Conservation (phyloP, 2,329 filamentous ascomycete genomes). For the Cladophialophora carrionii region DNA sequence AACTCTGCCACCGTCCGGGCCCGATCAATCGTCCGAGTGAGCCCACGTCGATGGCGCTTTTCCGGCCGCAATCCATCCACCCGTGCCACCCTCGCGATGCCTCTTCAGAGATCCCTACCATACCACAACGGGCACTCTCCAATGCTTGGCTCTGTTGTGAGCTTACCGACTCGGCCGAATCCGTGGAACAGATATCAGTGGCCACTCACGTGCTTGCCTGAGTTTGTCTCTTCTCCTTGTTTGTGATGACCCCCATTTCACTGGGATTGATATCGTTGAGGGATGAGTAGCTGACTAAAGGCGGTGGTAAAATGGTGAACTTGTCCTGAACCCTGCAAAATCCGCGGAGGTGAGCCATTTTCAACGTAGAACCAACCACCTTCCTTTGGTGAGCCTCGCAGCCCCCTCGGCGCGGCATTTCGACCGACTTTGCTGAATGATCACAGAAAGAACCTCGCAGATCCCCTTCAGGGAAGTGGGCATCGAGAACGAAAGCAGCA, state of each 20-base stretch:
- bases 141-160: neutral
- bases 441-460: slow-evolving; percentile 18
- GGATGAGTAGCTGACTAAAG: slow-evolving; percentile 10
- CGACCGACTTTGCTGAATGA: neutral
- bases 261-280: neutral
- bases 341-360: slow-evolving; percentile 10
- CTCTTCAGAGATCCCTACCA: neutral
- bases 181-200: neutral
- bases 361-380: neutral
- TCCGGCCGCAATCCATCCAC: neutral
- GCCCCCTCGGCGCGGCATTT: neutral
- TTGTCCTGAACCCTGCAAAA: neutral
- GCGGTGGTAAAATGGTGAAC: neutral
- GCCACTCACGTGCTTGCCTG: slow-evolving; percentile 11
- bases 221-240: neutral
- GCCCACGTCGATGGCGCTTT: slow-evolving; percentile 5
- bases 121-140: slow-evolving; percentile 1
- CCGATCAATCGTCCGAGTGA: slow-evolving; percentile 19
- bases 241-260: neutral
- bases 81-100: neutral
- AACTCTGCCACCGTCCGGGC: slow-evolving; percentile 8
- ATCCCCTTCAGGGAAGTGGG: neutral
- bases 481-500: neutral
- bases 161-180: slow-evolving; percentile 13
- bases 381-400: slow-evolving; percentile 9